Evolutionary conservation across 2,329 filamentous ascomycete species (phyloP), one percentile per base, ranked within the genome.

Genomic region (Acrocalymma vagum): DNA sequence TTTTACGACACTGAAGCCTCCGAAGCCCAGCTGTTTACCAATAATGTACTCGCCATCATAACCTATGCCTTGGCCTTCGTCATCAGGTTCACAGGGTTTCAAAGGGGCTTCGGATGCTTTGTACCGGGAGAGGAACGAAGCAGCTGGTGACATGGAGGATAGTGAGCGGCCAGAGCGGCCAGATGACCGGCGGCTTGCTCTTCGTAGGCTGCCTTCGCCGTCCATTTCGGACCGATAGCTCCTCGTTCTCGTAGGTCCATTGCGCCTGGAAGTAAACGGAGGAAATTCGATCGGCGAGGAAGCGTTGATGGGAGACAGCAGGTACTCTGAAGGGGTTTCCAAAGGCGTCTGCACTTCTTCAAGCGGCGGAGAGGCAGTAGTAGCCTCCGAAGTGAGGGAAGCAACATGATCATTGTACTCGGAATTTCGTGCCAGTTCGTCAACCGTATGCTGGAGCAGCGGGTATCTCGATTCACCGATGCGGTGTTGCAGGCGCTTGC

Each of bases 1-100:
- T 57, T 85, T 86, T 22, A 87, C 82, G 1, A 81, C 75, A 49
- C 83, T 85, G 63, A 87, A 87, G 4, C 84, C 84, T 17, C 84
- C 84, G 48, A 75, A 81, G 3, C 82, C 84, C 44, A 87, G 82
- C 45, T 83, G 79, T 51, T 84, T 83, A 31, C 84, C 84, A 35
- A 87, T 80, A 21, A 87, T 81, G 62, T 86, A 87, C 48, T 85
- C 81, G 36, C 79, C 71, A 27, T 74, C 58, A 30, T 75, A 77
- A 27, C 83, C 84, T 30, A 87, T 80, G 45, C 84, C 79, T 60
- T 87, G 83, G 3, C 84, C 84, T 70, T 87, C 84, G 32, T 85
- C 82, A 58, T 87, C 84, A 9, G 82, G 83, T 44, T 83, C 75
- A 4, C 70, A 49, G 59, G 70, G 36, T 60, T 71, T 55, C 61